Evolutionary conservation across 2,329 filamentous ascomycete genomes (phyloP), one percentile per base, ranked within the genome.

Genomic region (Onygenales sp.): DNA sequence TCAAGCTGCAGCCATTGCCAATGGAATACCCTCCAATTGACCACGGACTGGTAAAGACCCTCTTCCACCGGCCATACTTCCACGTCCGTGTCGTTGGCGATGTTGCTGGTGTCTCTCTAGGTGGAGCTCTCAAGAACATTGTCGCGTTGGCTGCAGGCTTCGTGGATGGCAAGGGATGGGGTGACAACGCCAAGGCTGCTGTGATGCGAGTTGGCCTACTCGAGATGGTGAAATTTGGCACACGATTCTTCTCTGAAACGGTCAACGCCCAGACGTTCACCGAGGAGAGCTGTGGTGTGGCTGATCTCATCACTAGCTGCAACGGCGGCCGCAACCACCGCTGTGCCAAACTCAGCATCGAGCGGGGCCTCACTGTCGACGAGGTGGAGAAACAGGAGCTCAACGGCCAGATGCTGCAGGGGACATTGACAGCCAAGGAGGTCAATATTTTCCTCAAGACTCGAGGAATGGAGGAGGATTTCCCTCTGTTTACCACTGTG

Each of bases 121-220:
- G 91, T 43, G 93, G 93, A 56, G 93, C 93, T 0, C 77, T 98
- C 61, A 98, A 98, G 79, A 98, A 98, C 76, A 86, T 98, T 59
- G 89, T 98, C 53, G 93, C 93, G 5, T 76, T 98, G 14, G 92
- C 90, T 5, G 91, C 93, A 35, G 93, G 93, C 54, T 98, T 95
- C 70, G 90, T 97, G 44, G 89, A 95, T 60, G 93, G 93, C 38
- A 82, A 92, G 57, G 92, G 92, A 60, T 98, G 93, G 92, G 93
- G 93, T 65, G 91, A 97, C 76, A 98, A 97, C 63, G 92, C 92
- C 60, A 97, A 98, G 76, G 90, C 93, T n/a, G 93, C 93, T 45
- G 85, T 98, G 56, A 97, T 98, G 89, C 87, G 93, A 43, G 86
- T 97, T 17, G 93, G 93, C 7, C 82, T 98, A 45, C 79, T 96